Base-by-base conservation (phyloP, 768 basidiomycete genomes). In the Gelatoporia subvermispora region DNA sequence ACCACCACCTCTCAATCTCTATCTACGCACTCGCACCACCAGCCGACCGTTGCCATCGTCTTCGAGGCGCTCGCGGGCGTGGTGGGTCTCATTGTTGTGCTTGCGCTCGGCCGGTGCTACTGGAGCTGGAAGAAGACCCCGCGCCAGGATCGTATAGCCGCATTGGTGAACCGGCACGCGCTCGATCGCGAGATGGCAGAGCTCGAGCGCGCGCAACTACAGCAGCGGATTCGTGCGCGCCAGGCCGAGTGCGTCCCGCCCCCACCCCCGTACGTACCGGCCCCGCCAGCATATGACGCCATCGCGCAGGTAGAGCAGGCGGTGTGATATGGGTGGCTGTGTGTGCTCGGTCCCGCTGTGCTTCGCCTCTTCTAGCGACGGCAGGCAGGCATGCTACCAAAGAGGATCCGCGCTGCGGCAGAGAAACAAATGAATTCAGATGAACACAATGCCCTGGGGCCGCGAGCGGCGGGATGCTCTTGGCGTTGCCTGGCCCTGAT, bases 151-250 rank as follows among this genome's bases (percentile, higher is more conserved):
- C 68, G 75, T 13, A 67, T 77, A 22, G 67, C 68, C 9, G 66
- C 66, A 9, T 59, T 73, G 21, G 53, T 75, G 24, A 66, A 69
- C 25, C 65, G 75, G 35, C 74, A 74, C 59, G 69, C 69, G 25
- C 66, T 82, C 8, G 72, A 80, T 45, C 63, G 67, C 34, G 81
- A 81, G 62, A 68, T 81, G 59, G 74, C 69, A 43, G 74, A 77
- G 56, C 57, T 74, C 41, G 69, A 72, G 48, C 67, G 69, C 20
- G 69, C 69, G 35, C 71, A 71, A 18, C 17, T 57, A 20, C 28
- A 31, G 28, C 7, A 31, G 28, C 28, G 28, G 7, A 5, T 31
- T 31, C 28, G 28, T 31, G 28, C 13, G 13, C 28, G 28, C 28
- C 28, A 31, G 13, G 28, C 28, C 5, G 55, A 44, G 39, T 52